phyloP scores from a whole-genome alignment of 1,284 basidiomycete genomes.

The Apiotrichum laibachii region DNA sequence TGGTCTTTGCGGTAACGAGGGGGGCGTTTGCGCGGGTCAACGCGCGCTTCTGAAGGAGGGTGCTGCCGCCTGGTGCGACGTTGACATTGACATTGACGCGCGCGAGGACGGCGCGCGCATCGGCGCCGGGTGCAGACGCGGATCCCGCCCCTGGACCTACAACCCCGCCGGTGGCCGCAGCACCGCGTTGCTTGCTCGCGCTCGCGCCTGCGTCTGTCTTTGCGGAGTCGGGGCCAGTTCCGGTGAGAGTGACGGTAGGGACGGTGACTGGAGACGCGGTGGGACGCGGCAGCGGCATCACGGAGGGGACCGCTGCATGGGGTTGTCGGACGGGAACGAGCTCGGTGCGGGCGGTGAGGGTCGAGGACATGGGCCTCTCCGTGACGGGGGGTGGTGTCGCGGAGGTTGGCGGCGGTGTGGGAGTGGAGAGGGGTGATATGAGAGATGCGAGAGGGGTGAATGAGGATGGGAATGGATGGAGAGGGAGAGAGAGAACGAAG shows the following conservation, averaged over 20 bases:
- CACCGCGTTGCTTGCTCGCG: too few species aligned
- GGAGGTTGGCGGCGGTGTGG: not conserved
- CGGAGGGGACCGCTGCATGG: slow-evolving; percentile 11
- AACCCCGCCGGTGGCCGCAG: not conserved
- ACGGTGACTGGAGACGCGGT: not conserved
- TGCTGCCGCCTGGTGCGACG: not conserved
- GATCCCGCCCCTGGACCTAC: not conserved
- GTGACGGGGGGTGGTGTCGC: not conserved
- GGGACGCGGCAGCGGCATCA: not conserved
- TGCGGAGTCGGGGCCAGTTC: too few species aligned
- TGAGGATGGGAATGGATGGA: not conserved
- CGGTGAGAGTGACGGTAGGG: too few species aligned
- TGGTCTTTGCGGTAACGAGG: slow-evolving; percentile 1
- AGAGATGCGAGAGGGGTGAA: not conserved
- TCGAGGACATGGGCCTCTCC: slow-evolving; percentile 22
- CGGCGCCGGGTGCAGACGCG: not conserved
- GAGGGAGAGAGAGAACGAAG: not conserved
- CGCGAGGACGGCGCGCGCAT: slow-evolving; percentile 14
- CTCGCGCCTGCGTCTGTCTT: too few species aligned
- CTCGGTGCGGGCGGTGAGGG: slow-evolving; percentile 22
- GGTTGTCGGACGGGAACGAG: slow-evolving; percentile 21
- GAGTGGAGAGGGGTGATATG: not conserved
- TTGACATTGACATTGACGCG: slow-evolving; percentile 22
- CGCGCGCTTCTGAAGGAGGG: slow-evolving; percentile 4
- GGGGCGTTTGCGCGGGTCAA: too few species aligned